A percentile compares a stretch with the other conserved stretches of the same genome.
phyloP scores from a whole-genome alignment of 2,329 filamentous ascomycete species.

The Graphilbum fragrans region DNA sequence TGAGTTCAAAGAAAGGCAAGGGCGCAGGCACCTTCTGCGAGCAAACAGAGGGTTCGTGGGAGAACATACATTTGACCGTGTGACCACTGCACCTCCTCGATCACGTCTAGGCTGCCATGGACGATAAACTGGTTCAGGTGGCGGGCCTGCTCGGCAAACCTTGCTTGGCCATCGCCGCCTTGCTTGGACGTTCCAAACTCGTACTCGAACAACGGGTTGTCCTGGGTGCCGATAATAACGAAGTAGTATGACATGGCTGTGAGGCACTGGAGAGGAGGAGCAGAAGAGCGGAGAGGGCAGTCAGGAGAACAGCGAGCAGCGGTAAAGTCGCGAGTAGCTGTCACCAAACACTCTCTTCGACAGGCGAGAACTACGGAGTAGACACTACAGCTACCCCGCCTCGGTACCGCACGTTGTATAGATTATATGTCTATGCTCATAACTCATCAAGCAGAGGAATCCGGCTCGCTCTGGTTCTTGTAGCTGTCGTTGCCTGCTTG shows the following conservation, averaged over 20 bases:
- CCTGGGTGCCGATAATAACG: slow-evolving; percentile 86
- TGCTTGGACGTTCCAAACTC: slow-evolving; percentile 96
- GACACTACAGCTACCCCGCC: too few species aligned
- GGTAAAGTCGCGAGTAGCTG: not conserved
- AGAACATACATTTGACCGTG: slow-evolving; percentile 64
- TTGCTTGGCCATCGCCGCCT: slow-evolving; percentile 82
- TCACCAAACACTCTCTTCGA: too few species aligned
- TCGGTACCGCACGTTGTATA: too few species aligned
- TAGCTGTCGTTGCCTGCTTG: too few species aligned
- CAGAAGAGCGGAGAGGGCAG: not conserved
- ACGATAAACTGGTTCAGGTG: slow-evolving; percentile 97
- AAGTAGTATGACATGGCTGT: slow-evolving; percentile 90
- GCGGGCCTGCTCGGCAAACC: slow-evolving; percentile 77
- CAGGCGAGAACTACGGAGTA: too few species aligned
- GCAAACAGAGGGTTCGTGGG: not conserved
- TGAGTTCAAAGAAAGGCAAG: not conserved
- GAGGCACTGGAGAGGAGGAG: not conserved
- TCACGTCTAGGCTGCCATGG: slow-evolving; percentile 85
- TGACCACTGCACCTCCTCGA: slow-evolving; percentile 93
- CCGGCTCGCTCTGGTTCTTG: too few species aligned
- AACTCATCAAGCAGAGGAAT: too few species aligned
- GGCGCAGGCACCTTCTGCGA: not conserved
- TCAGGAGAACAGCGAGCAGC: not conserved
- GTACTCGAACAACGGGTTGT: slow-evolving; percentile 92
- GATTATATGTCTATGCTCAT: too few species aligned